Percentiles rank a stretch among this genome's conserved stretches.
Conservation (phyloP, 2,329 filamentous ascomycete genomes). For the Ophiostoma perfectum region DNA sequence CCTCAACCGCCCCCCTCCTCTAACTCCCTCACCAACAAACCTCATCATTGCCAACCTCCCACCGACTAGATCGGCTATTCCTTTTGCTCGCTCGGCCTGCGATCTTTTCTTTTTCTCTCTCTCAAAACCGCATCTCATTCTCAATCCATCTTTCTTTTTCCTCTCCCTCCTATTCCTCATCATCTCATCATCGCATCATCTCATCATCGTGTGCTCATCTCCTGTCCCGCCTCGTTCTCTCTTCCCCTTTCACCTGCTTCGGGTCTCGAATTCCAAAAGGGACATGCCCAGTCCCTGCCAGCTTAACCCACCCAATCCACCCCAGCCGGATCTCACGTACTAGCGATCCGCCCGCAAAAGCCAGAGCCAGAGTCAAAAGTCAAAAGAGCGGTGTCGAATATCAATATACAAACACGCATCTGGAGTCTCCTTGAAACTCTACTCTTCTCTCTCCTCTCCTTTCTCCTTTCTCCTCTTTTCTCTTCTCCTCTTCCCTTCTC, state of each 20-base stretch:
- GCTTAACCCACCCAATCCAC: constrained; percentile 13
- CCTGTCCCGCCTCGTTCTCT: neutral
- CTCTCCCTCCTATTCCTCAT: neutral
- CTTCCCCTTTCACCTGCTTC: constrained; percentile 8
- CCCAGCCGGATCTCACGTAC: constrained; percentile 16
- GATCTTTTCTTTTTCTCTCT: neutral
- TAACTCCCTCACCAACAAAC: constrained; percentile 19
- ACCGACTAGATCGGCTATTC: neutral
- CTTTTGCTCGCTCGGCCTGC: neutral
- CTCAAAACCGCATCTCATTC: neutral
- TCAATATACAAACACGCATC: constrained; percentile 20
- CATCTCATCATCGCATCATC: neutral
- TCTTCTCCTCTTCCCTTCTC: neutral
- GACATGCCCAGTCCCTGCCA: constrained; percentile 7
- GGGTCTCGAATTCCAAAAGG: neutral
- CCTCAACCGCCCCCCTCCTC: constrained; percentile 20
- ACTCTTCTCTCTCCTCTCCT: neutral
- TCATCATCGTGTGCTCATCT: neutral
- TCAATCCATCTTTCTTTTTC: neutral
- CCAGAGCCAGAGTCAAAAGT: constrained; percentile 14
- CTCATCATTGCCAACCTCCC: constrained; percentile 15
- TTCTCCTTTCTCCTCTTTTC: neutral
- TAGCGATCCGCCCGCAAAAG: constrained; percentile 12
- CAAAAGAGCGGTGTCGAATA: constrained; percentile 28
- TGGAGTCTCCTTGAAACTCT: constrained; percentile 19